Conservation (phyloP, 164 flowering plant species). For the Vitis cinerea region DNA sequence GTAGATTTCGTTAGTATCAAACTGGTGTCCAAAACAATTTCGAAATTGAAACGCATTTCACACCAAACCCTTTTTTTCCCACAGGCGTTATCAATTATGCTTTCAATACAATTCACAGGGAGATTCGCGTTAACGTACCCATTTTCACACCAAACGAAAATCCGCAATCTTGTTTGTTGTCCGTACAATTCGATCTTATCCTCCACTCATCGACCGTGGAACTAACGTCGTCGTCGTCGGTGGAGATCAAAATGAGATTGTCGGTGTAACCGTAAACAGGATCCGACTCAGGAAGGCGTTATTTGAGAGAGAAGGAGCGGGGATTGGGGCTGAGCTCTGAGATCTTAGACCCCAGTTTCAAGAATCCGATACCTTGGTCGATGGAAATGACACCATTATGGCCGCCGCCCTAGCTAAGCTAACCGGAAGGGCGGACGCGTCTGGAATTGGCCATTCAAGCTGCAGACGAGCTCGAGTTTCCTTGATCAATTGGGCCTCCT, state of each 20-base stretch:
- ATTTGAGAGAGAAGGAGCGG: conserved; percentile 20
- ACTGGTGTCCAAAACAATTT: not conserved
- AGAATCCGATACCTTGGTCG: conserved; percentile 19
- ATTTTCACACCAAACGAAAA: conserved; percentile 17
- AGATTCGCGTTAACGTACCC: not conserved
- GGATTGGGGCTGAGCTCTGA: conserved; percentile 18
- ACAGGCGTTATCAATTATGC: no score
- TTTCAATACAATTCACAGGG: no score
- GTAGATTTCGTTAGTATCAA: not conserved
- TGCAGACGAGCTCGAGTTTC: conserved; percentile 34
- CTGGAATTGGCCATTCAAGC: conserved; percentile 24
- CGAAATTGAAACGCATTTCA: not conserved
- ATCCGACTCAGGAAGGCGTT: conserved; percentile 17
- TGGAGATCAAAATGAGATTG: conserved; percentile 15
- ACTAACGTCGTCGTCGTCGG: conserved; percentile 30
- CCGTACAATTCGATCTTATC: conserved; percentile 21
- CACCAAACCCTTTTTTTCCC: no score
- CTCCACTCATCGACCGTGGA: conserved; percentile 24
- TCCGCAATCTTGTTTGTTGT: conserved; percentile 19
- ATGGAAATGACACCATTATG: conserved; percentile 33
- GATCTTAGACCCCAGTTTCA: conserved; percentile 17
- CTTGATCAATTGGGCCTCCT: not conserved
- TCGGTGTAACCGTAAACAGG: not conserved
- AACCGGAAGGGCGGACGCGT: conserved; percentile 17
- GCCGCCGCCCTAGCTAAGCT: conserved; percentile 39